Evolutionary conservation across 2,329 filamentous ascomycete species (phyloP).

Genomic region (Aspergillus ibericus): DNA sequence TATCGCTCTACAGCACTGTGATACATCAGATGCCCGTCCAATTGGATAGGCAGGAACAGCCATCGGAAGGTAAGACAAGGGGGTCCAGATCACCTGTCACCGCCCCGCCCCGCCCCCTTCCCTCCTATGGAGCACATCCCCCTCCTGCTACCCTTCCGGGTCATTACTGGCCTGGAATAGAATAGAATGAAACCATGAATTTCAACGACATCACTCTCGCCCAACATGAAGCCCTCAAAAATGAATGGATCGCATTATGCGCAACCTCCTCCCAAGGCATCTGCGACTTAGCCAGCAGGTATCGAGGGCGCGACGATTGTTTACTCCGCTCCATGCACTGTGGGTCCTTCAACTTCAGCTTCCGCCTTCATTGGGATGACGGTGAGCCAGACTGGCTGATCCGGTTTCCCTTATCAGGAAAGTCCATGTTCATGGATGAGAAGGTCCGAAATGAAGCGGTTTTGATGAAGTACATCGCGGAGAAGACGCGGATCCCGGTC

Average conservation of each 20-base stretch:
- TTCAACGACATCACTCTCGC: constrained; percentile 6
- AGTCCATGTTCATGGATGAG: constrained; percentile 14
- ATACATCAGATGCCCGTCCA: too few species aligned
- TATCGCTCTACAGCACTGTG: too few species aligned
- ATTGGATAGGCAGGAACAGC: too few species aligned
- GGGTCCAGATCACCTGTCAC: too few species aligned
- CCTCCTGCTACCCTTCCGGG: too few species aligned
- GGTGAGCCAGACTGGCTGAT: constrained; percentile 14
- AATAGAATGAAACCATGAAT: neutral
- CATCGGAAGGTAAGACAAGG: too few species aligned
- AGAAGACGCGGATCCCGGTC: constrained; percentile 9
- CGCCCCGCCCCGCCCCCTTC: too few species aligned
- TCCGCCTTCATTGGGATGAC: constrained; percentile 15
- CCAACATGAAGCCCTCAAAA: neutral
- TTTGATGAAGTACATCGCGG: constrained; percentile 5
- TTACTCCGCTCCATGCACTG: constrained; percentile 10
- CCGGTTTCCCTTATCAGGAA: constrained; percentile 13
- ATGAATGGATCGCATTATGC: constrained; percentile 2
- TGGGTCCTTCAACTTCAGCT: constrained; percentile 15
- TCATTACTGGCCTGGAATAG: too few species aligned
- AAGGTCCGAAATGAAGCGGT: constrained; percentile 11
- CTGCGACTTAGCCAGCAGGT: constrained; percentile 7
- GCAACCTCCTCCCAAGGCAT: constrained; percentile 7
- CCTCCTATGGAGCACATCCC: too few species aligned
- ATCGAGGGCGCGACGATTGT: constrained; percentile 12